Evolutionary conservation across 257 asterid species (phyloP), one percentile per base, ranked within the genome.

Genomic region (Eucommia ulmoides): DNA sequence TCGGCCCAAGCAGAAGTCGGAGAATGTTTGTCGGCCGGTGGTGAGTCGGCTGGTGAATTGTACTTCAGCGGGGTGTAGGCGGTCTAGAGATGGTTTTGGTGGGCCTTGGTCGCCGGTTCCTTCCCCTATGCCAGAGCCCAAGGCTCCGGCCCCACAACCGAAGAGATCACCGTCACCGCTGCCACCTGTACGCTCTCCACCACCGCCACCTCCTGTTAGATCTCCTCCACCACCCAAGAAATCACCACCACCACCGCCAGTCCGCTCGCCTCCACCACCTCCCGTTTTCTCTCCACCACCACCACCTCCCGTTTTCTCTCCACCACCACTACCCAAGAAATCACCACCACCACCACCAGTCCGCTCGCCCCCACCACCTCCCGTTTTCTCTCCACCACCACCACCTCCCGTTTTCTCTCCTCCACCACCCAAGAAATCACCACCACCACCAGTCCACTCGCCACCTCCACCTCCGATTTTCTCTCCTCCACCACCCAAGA

Each of bases 11-110:
- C 97, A 78, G 20, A 76, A 76, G 41, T 24, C 85, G 1, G 63
- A 64, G 26, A 33, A 62, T 3, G 84, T 55, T 21, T 86, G 96
- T 33, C 20, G 42, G 0, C 25, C 2, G 1, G 65, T 52, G 18
- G 18, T 71, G 69, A 68, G 72, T 33, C 63, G 68, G 11, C 68
- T 65, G 17, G 73, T 81, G 52, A 71, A 81, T 60, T 84, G 95
- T 42, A 2, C 48, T 16, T 6, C 20, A 16, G 20, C 19, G 19
- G 19, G 8, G 12, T 29, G 38, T 12, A 29, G 38, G 8, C 6
- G 38, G 38, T n/a, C n/a, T n/a, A n/a, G n/a, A n/a, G n/a, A n/a
- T n/a, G n/a, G n/a, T n/a, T n/a, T n/a, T n/a, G n/a, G n/a, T n/a
- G n/a, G n/a, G n/a, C 38, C 38, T 29, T 29, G 8, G 6, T 5